Conservation (phyloP, 1,139 yeast species). For the Hansenula sp. region DNA sequence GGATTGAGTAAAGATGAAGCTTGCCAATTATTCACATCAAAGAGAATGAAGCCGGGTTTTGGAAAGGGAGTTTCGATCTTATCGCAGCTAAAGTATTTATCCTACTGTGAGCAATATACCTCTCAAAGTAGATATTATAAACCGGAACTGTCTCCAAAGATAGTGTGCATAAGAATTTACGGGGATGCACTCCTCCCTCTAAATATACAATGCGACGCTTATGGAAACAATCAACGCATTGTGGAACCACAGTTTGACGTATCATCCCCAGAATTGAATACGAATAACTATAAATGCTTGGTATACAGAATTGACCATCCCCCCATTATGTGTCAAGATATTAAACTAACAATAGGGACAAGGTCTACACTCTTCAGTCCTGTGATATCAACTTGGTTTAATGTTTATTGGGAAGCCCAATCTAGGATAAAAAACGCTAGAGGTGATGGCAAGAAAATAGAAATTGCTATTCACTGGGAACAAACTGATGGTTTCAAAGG, state of each 20-base stretch:
- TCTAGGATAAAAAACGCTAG: too few species aligned
- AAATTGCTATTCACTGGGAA: slow-evolving; percentile 39
- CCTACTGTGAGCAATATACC: slow-evolving; percentile 48
- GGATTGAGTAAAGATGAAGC: slow-evolving; percentile 41
- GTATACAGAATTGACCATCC: background rate
- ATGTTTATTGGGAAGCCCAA: slow-evolving; percentile 27
- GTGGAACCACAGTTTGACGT: too few species aligned
- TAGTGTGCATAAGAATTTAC: background rate
- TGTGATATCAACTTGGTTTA: slow-evolving; percentile 33
- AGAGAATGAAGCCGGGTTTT: slow-evolving; percentile 54
- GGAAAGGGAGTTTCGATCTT: slow-evolving; percentile 69
- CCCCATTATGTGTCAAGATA: slow-evolving; percentile 1
- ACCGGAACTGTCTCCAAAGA: slow-evolving; percentile 5
- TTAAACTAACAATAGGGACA: background rate
- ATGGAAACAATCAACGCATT: background rate
- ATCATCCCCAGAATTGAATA: too few species aligned
- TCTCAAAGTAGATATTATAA: slow-evolving; percentile 1
- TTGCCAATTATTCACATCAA: slow-evolving; percentile 45
- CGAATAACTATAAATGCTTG: background rate
- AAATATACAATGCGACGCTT: background rate
- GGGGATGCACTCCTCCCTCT: background rate
- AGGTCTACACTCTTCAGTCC: slow-evolving; percentile 20
- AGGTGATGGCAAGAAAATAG: background rate
- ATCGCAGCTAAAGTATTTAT: slow-evolving; percentile 66
- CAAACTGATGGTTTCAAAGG: slow-evolving; percentile 74